Conservation (phyloP, 352 stramenopile species). For the Pythium rhizo-oryzae region DNA sequence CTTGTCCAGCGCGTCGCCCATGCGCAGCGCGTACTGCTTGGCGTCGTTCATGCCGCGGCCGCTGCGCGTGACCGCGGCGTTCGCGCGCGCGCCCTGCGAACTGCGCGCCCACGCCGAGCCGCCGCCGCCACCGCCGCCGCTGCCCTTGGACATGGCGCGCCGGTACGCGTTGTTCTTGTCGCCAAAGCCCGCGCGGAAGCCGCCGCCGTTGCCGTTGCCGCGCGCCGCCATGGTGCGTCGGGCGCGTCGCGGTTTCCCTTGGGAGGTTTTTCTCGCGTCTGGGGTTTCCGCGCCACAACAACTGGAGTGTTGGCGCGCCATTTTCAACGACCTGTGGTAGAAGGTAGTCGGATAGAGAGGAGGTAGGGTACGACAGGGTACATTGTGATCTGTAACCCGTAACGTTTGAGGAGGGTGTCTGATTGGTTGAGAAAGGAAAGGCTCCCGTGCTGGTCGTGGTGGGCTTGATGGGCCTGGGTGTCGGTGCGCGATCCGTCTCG, state of each 20-base stretch:
- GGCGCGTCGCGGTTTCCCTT: slow-evolving; percentile 4
- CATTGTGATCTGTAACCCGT: neutral
- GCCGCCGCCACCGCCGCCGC: slow-evolving; percentile 23
- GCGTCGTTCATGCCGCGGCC: slow-evolving; percentile 59
- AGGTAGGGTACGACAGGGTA: neutral
- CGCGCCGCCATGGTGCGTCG: slow-evolving; percentile 1
- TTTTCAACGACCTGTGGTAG: neutral
- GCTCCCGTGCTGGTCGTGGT: too few relatives aligned
- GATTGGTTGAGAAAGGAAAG: too few relatives aligned
- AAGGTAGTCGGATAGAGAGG: slow-evolving; percentile 1
- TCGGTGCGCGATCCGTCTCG: too few relatives aligned
- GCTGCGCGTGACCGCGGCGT: slow-evolving; percentile 39
- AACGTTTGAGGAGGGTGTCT: neutral
- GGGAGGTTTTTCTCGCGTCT: neutral
- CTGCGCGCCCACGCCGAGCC: slow-evolving; percentile 68
- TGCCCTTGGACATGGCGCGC: slow-evolving; percentile 49
- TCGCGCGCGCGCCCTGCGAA: slow-evolving; percentile 74
- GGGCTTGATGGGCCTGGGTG: too few relatives aligned
- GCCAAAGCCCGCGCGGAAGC: neutral
- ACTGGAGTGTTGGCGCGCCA: slow-evolving; percentile 6
- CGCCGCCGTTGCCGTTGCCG: neutral
- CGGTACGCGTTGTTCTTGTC: slow-evolving; percentile 40
- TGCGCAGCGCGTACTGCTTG: slow-evolving; percentile 58
- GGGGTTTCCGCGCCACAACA: neutral
- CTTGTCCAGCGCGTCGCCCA: slow-evolving; percentile 69